phyloP scores from a whole-genome alignment of 2,329 filamentous ascomycete species.

The Colletotrichum limetticola region DNA sequence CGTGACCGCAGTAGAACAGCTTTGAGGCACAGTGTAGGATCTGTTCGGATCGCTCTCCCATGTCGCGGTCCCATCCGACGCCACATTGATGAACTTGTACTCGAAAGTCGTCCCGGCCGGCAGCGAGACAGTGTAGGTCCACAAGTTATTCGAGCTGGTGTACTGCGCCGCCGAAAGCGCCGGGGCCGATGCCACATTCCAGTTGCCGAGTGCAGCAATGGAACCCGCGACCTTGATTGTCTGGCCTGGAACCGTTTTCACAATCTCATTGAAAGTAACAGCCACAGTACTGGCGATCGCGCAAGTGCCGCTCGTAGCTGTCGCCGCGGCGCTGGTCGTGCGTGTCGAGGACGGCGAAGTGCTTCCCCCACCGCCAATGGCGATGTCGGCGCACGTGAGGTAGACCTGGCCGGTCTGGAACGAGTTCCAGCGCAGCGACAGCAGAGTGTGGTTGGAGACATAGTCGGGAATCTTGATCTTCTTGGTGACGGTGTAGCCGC shows the following conservation, averaged over 20 bases:
- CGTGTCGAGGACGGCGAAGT: slow-evolving; percentile 36
- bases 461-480: slow-evolving; percentile 62
- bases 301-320: slow-evolving; percentile 41
- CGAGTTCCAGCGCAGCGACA: slow-evolving; percentile 65
- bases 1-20: slow-evolving; percentile 37
- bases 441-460: slow-evolving; percentile 59
- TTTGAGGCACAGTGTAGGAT: slow-evolving; percentile 44
- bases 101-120: slow-evolving; percentile 62
- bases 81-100: slow-evolving; percentile 72
- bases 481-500: slow-evolving; percentile 64
- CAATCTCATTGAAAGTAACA: slow-evolving; percentile 55
- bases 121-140: slow-evolving; percentile 62
- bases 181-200: slow-evolving; percentile 54
- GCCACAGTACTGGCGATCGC: slow-evolving; percentile 45
- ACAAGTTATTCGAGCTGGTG: slow-evolving; percentile 63
- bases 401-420: slow-evolving; percentile 66
- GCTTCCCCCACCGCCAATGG: slow-evolving; percentile 44
- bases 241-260: slow-evolving; percentile 57
- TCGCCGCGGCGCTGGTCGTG: slow-evolving; percentile 32
- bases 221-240: slow-evolving; percentile 60
- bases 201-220: slow-evolving; percentile 51
- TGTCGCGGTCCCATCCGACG: slow-evolving; percentile 57
- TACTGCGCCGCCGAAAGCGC: slow-evolving; percentile 64
- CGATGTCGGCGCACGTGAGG: slow-evolving; percentile 63
- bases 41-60: slow-evolving; percentile 68